phyloP scores from a whole-genome alignment of 164 flowering plant species.

The Sextonia rubra region DNA sequence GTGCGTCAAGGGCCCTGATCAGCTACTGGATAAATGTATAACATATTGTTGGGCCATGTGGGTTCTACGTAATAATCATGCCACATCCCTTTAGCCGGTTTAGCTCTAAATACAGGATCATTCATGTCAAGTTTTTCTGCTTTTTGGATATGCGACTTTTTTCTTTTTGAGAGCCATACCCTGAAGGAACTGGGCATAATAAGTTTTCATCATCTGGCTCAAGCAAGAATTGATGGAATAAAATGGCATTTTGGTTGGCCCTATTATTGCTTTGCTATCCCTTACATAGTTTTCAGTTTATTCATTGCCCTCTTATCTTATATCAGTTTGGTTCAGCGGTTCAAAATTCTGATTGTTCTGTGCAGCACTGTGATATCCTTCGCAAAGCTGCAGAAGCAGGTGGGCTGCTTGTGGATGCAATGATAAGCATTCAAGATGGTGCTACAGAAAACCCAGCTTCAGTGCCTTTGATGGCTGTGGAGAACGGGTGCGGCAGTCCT shows the following conservation, averaged over 20 bases:
- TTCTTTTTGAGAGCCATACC: not conserved
- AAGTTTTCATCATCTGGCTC: no score
- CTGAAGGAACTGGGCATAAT: not conserved
- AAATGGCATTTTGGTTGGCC: no score
- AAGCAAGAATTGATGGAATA: no score
- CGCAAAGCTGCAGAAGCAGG: slow-evolving; percentile 97
- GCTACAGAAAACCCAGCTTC: slow-evolving; percentile 46
- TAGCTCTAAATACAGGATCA: not conserved
- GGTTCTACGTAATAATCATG: not conserved
- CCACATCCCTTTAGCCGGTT: not conserved
- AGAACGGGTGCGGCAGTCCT: slow-evolving; percentile 98
- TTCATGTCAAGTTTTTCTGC: not conserved
- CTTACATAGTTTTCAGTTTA: no score
- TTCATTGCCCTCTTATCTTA: no score
- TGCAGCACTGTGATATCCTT: slow-evolving; percentile 92
- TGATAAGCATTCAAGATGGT: slow-evolving; percentile 52
- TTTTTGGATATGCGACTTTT: not conserved
- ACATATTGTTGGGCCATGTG: not conserved
- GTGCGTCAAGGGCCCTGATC: no score
- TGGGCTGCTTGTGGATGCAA: slow-evolving; percentile 92
- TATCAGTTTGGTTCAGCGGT: no score
- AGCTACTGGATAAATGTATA: not conserved
- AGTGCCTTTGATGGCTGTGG: slow-evolving; percentile 89
- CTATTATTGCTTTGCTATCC: no score
- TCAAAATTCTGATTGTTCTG: not conserved